A percentile compares a stretch with the other conserved stretches of the same genome.
Evolutionary conservation across 2,329 filamentous ascomycete genomes (phyloP).

Genomic region (Aspergillus nomiae): DNA sequence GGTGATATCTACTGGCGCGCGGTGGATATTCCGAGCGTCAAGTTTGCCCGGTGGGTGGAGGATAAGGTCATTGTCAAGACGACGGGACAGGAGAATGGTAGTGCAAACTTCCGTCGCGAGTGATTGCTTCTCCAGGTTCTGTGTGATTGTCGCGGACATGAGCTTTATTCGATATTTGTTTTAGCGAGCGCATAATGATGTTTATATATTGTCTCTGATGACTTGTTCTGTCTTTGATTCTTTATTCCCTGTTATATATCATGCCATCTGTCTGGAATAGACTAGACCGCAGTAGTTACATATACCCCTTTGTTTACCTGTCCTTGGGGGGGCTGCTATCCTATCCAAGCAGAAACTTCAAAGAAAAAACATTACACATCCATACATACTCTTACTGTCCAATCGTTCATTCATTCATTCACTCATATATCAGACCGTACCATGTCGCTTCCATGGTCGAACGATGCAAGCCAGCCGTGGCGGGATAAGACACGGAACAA

Average conservation of each 20-base stretch:
- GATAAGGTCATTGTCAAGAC: slow-evolving; percentile 30
- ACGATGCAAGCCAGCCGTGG: neutral
- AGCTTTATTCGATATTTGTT: slow-evolving; percentile 10
- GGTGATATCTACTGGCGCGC: slow-evolving; percentile 62
- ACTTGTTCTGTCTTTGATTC: neutral
- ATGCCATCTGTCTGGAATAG: neutral
- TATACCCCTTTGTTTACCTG: neutral
- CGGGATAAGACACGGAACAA: neutral
- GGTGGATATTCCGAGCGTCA: slow-evolving; percentile 56
- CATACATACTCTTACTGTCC: slow-evolving; percentile 4
- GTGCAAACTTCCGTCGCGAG: slow-evolving; percentile 8
- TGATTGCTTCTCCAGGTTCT: slow-evolving; percentile 6
- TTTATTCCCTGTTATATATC: neutral
- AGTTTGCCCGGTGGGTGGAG: slow-evolving; percentile 55
- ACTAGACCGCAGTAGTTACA: neutral
- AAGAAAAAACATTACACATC: neutral
- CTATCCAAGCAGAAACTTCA: neutral
- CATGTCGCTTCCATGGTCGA: slow-evolving; percentile 8
- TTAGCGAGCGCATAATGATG: slow-evolving; percentile 6
- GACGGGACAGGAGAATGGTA: slow-evolving; percentile 5
- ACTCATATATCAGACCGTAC: slow-evolving; percentile 33
- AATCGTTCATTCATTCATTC: slow-evolving; percentile 39
- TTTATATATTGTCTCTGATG: neutral
- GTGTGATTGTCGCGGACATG: neutral
- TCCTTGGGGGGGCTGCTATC: neutral